Percentiles rank a stretch among this genome's conserved stretches.
These are phyloP conservation scores for Boletus fagicola DNA, from an alignment of 768 basidiomycete genomes.

Conservation along the genomic window DNA sequence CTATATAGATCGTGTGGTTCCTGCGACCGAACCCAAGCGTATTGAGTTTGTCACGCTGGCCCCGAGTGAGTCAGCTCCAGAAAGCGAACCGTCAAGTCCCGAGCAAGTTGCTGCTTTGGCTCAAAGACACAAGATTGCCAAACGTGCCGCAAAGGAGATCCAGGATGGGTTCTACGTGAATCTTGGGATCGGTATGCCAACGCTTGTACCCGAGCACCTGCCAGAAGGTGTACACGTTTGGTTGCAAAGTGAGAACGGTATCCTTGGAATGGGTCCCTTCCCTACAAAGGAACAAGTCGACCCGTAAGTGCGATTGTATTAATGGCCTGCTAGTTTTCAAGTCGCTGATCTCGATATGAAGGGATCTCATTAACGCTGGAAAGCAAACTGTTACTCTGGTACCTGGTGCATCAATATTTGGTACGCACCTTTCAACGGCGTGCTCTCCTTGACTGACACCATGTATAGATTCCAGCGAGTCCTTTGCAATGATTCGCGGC, in stretches of 20 bases:
- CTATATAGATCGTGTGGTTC: conserved; percentile 87
- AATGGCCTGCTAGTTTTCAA: neutral
- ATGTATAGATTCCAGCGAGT: conserved; percentile 73
- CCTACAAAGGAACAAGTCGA: conserved; percentile 78
- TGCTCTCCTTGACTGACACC: neutral
- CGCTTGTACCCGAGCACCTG: conserved; percentile 78
- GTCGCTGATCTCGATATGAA: conserved; percentile 28
- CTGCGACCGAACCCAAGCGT: conserved; percentile 69
- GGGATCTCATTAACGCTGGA: conserved; percentile 91
- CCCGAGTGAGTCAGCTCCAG: conserved; percentile 36
- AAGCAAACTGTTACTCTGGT: conserved; percentile 93
- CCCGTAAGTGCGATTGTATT: conserved; percentile 51
- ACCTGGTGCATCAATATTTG: conserved; percentile 90
- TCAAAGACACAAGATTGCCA: conserved; percentile 73
- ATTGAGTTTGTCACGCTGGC: conserved; percentile 77
- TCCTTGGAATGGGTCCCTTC: conserved; percentile 89
- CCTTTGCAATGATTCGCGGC: conserved; percentile 97
- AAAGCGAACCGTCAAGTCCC: conserved; percentile 34
- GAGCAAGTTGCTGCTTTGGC: conserved; percentile 54
- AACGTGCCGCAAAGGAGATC: conserved; percentile 85
- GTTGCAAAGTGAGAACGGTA: conserved; percentile 90
- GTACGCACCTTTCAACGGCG: conserved; percentile 39
- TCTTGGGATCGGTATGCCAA: conserved; percentile 89
- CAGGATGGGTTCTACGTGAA: conserved; percentile 88
- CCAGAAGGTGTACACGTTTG: conserved; percentile 76